phyloP scores from a whole-genome alignment of 495 filamentous ascomycete species.

The Pyrenula massariospora region DNA sequence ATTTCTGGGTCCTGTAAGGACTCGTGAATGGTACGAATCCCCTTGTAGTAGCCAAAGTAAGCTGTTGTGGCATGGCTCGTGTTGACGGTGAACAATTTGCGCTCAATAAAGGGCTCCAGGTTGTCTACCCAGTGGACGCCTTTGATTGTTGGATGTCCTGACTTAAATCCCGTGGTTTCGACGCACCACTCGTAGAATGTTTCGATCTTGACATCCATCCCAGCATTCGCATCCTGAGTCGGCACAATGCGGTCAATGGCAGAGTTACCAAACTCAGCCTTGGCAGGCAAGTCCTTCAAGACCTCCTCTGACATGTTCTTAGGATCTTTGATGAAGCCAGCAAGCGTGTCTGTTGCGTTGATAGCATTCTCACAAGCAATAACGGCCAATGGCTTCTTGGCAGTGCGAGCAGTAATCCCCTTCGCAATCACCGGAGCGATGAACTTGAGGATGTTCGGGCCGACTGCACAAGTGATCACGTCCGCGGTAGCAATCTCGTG shows the following conservation, averaged over 20 bases:
- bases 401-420: conserved; percentile 66
- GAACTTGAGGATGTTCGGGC: conserved; percentile 90
- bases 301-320: conserved; percentile 50
- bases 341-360: conserved; percentile 75
- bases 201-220: conserved; percentile 88
- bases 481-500: conserved; percentile 79
- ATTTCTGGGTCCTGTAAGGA: conserved; percentile 60
- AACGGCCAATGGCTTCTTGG: conserved; percentile 66
- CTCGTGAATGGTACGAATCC: conserved; percentile 80
- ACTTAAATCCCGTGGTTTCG: conserved; percentile 66
- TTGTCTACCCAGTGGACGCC: conserved; percentile 89
- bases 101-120: conserved; percentile 91
- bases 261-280: conserved; percentile 83
- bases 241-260: conserved; percentile 97
- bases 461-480: conserved; percentile 90
- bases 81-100: conserved; percentile 98
- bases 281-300: conserved; percentile 45
- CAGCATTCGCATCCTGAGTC: conserved; percentile 62
- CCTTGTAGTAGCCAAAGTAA: conserved; percentile 78
- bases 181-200: conserved; percentile 99
- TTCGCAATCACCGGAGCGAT: conserved; percentile 89
- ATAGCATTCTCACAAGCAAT: conserved; percentile 98
- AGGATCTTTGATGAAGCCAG: conserved; percentile 63
- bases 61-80: conserved; percentile 94
- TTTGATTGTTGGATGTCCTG: conserved; percentile 58